Base-by-base conservation (phyloP, 768 basidiomycete genomes). In the Kwoniella dejecticola region DNA sequence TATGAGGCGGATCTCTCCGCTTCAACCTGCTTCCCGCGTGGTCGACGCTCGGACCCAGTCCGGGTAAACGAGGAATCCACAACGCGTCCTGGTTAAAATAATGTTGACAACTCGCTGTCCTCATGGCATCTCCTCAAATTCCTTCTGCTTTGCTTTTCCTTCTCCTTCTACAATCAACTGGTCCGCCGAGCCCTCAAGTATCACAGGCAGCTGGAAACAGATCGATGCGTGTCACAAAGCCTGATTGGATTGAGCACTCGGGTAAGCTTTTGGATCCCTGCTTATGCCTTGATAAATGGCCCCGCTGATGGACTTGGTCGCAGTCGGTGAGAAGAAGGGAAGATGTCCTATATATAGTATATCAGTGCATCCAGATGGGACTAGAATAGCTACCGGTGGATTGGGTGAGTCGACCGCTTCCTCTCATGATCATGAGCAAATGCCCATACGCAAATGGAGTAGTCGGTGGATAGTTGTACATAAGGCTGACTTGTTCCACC, bases 331-430 rank as follows among this genome's bases (percentile, higher is more conserved):
- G 33, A 75, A 85, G 85, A 60, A 89, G 87, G 91, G 91, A 69
- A 84, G 86, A 44, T 82, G 88, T 21, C 88, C 91, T 21, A 93
- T 98, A 68, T 97, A 92, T 82, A 89, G 91, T 7, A 85, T 95
- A 19, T 88, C 91, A 68, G 91, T 96, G 10, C 94, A 97, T 71
- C 95, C 95, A 0, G 95, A 99, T 72, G 90, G 90, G 64, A 92
- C 91, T 19, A 86, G 95, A 17, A 88, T 99, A 68, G 95, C 96
- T n/a, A 99, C 95, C 0, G 96, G 93, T 27, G 93, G 94, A 1
- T 83, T 99, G 27, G 81, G 81, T 80, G 50, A 61, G 78, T 65
- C 17, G 41, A 4, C 50, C 21, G 15, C 23, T 26, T 44, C 6
- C 38, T 11, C 45, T 26, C 17, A n/a, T 19, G 26, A 3, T 38